A percentile compares a stretch with the other conserved stretches of the same genome.
phyloP scores from a whole-genome alignment of 108 stramenopile species.

The Conticribra guillardii region DNA sequence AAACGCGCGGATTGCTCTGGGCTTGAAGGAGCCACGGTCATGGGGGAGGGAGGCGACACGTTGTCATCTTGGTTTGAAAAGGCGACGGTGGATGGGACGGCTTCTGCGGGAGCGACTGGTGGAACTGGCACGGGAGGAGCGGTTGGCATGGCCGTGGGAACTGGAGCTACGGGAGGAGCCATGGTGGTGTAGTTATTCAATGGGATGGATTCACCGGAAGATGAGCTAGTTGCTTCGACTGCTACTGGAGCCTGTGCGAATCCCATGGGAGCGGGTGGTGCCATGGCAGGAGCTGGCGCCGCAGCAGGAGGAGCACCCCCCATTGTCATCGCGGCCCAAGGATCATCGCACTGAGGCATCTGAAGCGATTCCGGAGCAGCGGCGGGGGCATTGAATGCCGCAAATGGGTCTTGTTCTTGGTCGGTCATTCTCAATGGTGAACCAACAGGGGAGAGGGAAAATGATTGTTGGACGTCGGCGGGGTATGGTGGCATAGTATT shows the following conservation, averaged over 20 bases:
- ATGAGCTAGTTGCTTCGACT: background rate
- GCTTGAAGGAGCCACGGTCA: constrained; percentile 11
- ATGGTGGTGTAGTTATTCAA: background rate
- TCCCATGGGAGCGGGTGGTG: background rate
- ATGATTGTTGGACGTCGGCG: background rate
- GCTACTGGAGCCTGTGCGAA: background rate
- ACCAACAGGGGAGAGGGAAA: background rate
- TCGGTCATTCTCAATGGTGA: background rate
- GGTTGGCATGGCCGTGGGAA: background rate
- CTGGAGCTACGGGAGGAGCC: constrained; percentile 8
- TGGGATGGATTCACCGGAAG: background rate
- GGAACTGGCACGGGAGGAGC: constrained; percentile 4
- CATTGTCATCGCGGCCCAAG: background rate
- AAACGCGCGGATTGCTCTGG: background rate
- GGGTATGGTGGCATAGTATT: background rate
- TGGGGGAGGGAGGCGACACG: constrained; percentile 28
- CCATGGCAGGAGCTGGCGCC: background rate
- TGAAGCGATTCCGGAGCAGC: too few species aligned
- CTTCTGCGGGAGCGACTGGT: constrained; percentile 2
- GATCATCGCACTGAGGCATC: background rate
- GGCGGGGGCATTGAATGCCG: background rate
- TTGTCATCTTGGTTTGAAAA: background rate
- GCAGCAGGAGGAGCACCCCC: background rate
- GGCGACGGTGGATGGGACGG: constrained; percentile 23
- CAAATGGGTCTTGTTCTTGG: background rate